These are phyloP conservation scores for Penicillium sp. DNA, from an alignment of 2,329 filamentous ascomycete genomes.

Conservation along the genomic window DNA sequence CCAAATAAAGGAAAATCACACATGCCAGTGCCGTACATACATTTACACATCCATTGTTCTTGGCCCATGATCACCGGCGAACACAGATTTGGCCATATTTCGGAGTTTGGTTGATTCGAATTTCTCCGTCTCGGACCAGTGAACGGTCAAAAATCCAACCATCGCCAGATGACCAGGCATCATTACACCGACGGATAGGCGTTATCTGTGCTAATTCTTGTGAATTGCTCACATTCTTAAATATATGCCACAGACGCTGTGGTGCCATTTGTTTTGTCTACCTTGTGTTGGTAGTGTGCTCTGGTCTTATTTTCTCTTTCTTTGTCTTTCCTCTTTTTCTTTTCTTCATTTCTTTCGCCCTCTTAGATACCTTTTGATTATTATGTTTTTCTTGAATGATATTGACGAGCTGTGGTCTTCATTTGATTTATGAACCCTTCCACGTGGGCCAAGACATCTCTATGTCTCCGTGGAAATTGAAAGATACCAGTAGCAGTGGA, in stretches of 20 bases:
- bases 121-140: background rate
- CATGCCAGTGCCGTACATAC: conserved; percentile 1
- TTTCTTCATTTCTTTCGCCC: conserved; percentile 7
- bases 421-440: background rate
- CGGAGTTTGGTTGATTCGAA: background rate
- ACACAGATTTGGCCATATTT: background rate
- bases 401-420: conserved; percentile 18
- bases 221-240: conserved; percentile 8
- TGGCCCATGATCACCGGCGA: background rate
- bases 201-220: conserved; percentile 19
- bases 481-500: background rate
- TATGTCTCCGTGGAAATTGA: background rate
- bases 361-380: conserved; percentile 27
- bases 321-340: background rate
- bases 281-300: conserved; percentile 1
- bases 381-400: conserved; percentile 22
- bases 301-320: background rate
- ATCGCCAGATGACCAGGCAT: background rate
- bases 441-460: background rate
- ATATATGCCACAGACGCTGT: conserved; percentile 15
- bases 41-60: background rate
- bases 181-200: conserved; percentile 25
- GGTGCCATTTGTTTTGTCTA: conserved; percentile 6
- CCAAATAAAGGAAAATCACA: background rate
- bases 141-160: background rate